Evolutionary conservation across 768 basidiomycete species (phyloP).

Genomic region (Tricholoma saponaceum): DNA sequence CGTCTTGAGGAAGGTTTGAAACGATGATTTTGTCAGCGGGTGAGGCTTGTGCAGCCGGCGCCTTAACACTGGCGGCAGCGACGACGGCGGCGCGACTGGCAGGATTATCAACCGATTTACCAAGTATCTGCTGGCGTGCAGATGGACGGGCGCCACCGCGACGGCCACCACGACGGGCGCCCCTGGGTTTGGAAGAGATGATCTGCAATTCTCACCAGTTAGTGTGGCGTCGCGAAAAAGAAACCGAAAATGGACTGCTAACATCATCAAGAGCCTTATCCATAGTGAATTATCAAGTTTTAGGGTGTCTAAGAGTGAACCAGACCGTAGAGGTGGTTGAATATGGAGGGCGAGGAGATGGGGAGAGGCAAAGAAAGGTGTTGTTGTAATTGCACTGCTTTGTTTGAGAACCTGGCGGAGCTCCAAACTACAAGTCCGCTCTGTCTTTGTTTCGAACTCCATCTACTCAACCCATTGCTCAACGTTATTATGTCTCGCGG

Average conservation of each 20-base stretch:
- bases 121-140: conserved; percentile 59
- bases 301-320: conserved; percentile 10
- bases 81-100: conserved; percentile 40
- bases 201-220: conserved; percentile 41
- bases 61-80: conserved; percentile 37
- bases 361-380: conserved; percentile 26
- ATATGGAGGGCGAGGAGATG: conserved; percentile 20
- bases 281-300: conserved; percentile 38
- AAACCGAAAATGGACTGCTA: conserved; percentile 18
- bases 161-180: conserved; percentile 32
- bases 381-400: conserved; percentile 16
- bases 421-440: conserved; percentile 31
- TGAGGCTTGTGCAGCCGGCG: conserved; percentile 37
- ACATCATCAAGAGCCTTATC: conserved; percentile 87
- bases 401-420: conserved; percentile 32
- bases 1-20: conserved; percentile 88
- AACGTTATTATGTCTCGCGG: conserved; percentile 35
- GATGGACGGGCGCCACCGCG: conserved; percentile 24
- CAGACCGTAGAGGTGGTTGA: too few relatives aligned
- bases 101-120: conserved; percentile 44
- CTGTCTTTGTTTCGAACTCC: conserved; percentile 9
- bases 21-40: conserved; percentile 91
- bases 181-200: conserved; percentile 58
- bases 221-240: conserved; percentile 20
- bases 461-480: conserved; percentile 4